Evolutionary conservation across 306 rosid genomes (phyloP).

Genomic region (Trichosanthes truncata): DNA sequence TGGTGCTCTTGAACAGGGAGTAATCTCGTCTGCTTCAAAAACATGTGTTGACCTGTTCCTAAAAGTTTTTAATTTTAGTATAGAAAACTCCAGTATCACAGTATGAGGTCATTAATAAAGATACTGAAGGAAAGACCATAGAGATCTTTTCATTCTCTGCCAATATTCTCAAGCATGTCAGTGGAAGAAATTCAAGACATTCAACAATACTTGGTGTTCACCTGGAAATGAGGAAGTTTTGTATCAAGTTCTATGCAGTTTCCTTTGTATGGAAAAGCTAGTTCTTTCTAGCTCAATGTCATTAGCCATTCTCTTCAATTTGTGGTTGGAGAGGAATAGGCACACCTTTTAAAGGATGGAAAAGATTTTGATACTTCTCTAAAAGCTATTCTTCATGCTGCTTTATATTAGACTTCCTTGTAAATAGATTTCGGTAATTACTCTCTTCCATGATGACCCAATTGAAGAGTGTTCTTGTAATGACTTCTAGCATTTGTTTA

Average conservation of each 20-base stretch:
- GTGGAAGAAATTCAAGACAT: neutral
- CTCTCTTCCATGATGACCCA: neutral
- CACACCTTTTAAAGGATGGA: neutral
- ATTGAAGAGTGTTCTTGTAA: neutral
- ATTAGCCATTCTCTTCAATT: neutral
- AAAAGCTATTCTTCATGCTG: neutral
- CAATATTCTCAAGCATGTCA: neutral
- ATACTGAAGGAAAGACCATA: neutral
- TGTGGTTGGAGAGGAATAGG: neutral
- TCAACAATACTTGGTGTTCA: neutral
- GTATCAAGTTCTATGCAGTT: neutral
- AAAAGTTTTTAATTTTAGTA: neutral
- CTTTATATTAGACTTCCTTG: neutral
- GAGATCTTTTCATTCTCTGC: neutral
- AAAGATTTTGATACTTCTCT: neutral
- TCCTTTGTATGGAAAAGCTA: neutral
- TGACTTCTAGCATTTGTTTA: neutral
- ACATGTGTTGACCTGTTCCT: neutral
- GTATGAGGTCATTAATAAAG: neutral
- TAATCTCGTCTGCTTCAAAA: neutral
- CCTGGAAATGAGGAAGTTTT: neutral
- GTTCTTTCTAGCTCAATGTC: neutral
- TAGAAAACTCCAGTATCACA: neutral
- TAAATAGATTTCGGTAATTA: neutral
- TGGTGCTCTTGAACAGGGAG: neutral